Base-by-base conservation (phyloP, 257 asterid genomes). In the Fraxinus excelsior region DNA sequence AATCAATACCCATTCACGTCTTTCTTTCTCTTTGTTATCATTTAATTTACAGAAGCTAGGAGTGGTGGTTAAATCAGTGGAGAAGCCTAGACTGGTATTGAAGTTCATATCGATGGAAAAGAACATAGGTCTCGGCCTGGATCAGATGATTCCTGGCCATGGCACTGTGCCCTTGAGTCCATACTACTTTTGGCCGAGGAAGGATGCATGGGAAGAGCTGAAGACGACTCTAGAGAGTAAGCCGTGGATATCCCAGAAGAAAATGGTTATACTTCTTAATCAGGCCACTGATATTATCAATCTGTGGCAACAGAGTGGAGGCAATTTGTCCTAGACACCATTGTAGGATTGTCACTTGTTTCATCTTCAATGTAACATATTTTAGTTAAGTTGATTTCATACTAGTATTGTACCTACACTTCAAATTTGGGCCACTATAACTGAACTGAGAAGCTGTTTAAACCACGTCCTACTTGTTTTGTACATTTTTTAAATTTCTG, bases 291-390 rank as follows among this genome's bases (percentile, higher is more conserved):
- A 86, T 82, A 86, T 86, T 19, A 86, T 86, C 68, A 86, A 86
- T 44, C 78, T 86, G 67, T 86, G 90, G 90, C 90, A 86, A 76
- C 90, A 86, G 64, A 86, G 87, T 84, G 90, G 90, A 66, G 90
- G 86, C 79, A 80, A 74, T 73, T 80, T 84, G 77, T 80, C 90
- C 34, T 81, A 80, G 44, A 60, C 16, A 25, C 67, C 32, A 60
- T 5, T 23, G 67, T 60, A 23, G 28, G 28, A 26, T 62, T 62
- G 68, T 62, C 7, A 25, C 18, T 62, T 26, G 7, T 62, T 62
- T 62, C 2, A 9, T 62, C 34, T 62, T 62, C 4, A 26, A 26
- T 25, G 35, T 62, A 62, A 62, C 34, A 62, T 26, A 25, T 60
- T 25, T 62, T 23, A 3, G 6, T n/a, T 21, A 62, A 62, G 32